Percentiles rank a stretch among this genome's conserved stretches.
These are phyloP conservation scores for Pleochaeta shiraiana DNA, from an alignment of 2,329 filamentous ascomycete species.

Conservation along the genomic window DNA sequence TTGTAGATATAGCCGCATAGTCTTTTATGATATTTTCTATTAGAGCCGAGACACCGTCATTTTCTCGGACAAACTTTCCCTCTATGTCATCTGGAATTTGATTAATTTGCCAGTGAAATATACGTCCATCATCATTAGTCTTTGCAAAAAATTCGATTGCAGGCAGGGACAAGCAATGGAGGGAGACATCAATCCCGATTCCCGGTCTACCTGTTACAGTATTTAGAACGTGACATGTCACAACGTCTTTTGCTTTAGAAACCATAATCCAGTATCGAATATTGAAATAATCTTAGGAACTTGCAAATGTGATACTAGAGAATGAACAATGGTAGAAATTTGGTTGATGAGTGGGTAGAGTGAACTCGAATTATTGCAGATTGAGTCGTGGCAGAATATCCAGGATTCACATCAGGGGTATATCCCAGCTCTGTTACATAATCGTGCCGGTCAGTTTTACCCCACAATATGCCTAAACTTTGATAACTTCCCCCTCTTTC, in stretches of 20 bases:
- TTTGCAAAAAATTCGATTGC: slow-evolving; percentile 34
- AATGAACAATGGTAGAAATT: no score
- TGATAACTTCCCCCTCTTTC: no score
- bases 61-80: background rate
- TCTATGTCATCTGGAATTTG: background rate
- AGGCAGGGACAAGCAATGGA: slow-evolving; percentile 16
- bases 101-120: slow-evolving; percentile 34
- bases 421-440: no score
- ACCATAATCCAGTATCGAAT: no score
- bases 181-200: slow-evolving; percentile 36
- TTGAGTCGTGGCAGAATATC: no score
- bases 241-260: slow-evolving; percentile 27
- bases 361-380: no score
- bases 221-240: slow-evolving; percentile 77
- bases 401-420: no score
- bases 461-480: no score
- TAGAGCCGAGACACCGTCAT: slow-evolving; percentile 1
- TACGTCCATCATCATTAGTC: slow-evolving; percentile 58
- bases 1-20: background rate
- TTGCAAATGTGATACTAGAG: no score
- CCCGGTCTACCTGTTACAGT: slow-evolving; percentile 53
- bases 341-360: no score
- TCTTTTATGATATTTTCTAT: background rate
- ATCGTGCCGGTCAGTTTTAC: no score
- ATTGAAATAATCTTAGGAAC: no score